Percentiles rank a stretch among this genome's conserved stretches.
Evolutionary conservation across 2,329 filamentous ascomycete species (phyloP).

Genomic region (Colletotrichum sp.): DNA sequence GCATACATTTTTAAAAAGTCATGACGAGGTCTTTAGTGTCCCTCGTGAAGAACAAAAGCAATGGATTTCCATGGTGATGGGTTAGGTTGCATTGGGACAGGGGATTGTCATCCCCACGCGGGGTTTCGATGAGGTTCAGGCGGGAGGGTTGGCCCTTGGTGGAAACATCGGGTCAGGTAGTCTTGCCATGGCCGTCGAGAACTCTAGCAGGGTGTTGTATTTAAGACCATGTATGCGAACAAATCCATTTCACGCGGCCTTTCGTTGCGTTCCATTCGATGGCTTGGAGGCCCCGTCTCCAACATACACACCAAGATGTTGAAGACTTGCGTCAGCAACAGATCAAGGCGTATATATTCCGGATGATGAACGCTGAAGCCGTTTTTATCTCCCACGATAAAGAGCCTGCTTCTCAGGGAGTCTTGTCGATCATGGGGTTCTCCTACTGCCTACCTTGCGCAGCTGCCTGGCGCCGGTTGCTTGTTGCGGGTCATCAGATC

Average conservation of each 20-base stretch:
- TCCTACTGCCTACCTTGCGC: too few relatives aligned
- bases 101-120: background rate
- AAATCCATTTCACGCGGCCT: slow-evolving; percentile 17
- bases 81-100: background rate
- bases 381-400: too few relatives aligned
- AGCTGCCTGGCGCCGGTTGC: too few relatives aligned
- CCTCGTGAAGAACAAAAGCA: slow-evolving; percentile 15
- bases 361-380: too few relatives aligned
- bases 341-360: too few relatives aligned
- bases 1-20: slow-evolving; percentile 18
- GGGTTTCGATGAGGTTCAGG: background rate
- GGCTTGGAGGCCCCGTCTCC: too few relatives aligned
- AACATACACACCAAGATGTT: too few relatives aligned
- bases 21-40: background rate
- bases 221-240: slow-evolving; percentile 18
- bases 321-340: too few relatives aligned
- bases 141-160: background rate
- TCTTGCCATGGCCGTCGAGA: background rate
- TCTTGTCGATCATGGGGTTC: too few relatives aligned
- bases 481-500: too few relatives aligned
- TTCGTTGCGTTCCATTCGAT: too few relatives aligned
- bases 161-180: background rate
- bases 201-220: slow-evolving; percentile 1
- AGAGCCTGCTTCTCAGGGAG: too few relatives aligned
- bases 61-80: slow-evolving; percentile 10